Evolutionary conservation across 257 asterid species (phyloP).

Genomic region (Solanum sejunctum): DNA sequence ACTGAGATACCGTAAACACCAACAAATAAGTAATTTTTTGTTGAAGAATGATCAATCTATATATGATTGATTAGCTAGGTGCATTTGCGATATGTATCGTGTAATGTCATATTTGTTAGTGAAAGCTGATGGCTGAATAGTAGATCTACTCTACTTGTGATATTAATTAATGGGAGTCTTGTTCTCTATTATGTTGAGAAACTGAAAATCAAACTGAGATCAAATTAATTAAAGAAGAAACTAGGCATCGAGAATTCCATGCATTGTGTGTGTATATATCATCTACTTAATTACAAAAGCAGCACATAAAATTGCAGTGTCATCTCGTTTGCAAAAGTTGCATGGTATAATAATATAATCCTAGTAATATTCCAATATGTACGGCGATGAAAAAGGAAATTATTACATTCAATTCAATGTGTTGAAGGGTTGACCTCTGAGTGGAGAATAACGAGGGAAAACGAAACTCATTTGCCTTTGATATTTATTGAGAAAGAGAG

Average conservation of each 20-base stretch:
- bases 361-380: background rate
- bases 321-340: background rate
- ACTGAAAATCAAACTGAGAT: background rate
- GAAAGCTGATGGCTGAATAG: background rate
- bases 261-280: background rate
- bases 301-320: background rate
- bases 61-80: background rate
- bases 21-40: background rate
- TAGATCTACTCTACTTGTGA: background rate
- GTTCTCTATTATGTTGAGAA: background rate
- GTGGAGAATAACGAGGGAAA: background rate
- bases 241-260: background rate
- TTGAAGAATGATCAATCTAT: background rate
- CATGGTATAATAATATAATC: background rate
- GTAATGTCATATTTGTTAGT: background rate
- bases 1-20: background rate
- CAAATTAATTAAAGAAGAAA: background rate
- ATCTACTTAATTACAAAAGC: background rate
- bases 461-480: background rate
- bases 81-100: background rate
- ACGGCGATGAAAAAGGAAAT: too few species aligned
- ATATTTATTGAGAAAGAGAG: background rate
- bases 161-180: background rate
- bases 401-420: background rate
- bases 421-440: background rate